Evolutionary conservation across 2,329 filamentous ascomycete species (phyloP).

Genomic region (Raffaelea albimanens): DNA sequence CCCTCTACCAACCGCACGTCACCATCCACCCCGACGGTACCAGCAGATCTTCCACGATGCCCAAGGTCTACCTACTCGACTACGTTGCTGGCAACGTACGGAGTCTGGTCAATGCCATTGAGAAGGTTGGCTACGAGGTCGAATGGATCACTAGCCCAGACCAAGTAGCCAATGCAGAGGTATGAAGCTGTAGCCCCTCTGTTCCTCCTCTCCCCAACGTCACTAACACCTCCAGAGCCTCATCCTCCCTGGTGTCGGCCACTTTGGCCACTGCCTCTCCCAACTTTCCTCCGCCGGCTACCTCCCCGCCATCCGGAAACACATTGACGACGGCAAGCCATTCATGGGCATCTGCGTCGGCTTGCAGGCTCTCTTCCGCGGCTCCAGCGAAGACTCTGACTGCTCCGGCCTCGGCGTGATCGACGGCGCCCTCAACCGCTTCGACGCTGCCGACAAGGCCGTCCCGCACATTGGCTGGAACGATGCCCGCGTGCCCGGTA

Average conservation of each 20-base stretch:
- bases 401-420: conserved; percentile 70
- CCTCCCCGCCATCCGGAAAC: conserved; percentile 68
- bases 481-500: conserved; percentile 57
- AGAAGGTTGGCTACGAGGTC: conserved; percentile 86
- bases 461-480: conserved; percentile 99
- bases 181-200: conserved; percentile 28
- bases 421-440: conserved; percentile 60
- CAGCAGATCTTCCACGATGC: too few species aligned
- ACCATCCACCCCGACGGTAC: too few species aligned
- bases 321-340: conserved; percentile 85
- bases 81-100: conserved; percentile 96
- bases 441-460: conserved; percentile 68
- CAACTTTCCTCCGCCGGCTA: conserved; percentile 78
- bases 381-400: conserved; percentile 67
- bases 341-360: conserved; percentile 98
- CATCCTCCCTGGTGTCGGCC: conserved; percentile 91
- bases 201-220: background rate
- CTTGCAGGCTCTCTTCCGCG: conserved; percentile 79
- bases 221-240: conserved; percentile 56
- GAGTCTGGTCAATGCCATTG: conserved; percentile 93
- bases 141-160: conserved; percentile 83
- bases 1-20: too few species aligned
- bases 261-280: conserved; percentile 91
- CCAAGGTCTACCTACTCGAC: conserved; percentile 68
- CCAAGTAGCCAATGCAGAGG: conserved; percentile 77